phyloP scores from a whole-genome alignment of 148 eudicot species.

The Persicaria maculosa region DNA sequence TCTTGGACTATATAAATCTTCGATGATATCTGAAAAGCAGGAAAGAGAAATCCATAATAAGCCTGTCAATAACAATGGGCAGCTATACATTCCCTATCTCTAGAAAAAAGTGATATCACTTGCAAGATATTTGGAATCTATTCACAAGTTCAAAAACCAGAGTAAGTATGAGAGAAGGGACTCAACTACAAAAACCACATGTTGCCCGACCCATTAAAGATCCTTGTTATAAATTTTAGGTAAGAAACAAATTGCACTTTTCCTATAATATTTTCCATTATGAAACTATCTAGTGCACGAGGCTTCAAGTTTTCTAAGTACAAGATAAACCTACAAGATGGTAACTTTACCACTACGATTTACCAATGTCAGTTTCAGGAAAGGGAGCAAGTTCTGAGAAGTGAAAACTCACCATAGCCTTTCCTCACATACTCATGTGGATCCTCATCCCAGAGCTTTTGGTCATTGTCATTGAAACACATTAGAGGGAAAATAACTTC shows the following conservation, averaged over 20 bases:
- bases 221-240: neutral
- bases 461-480: constrained; percentile 97
- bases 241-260: neutral
- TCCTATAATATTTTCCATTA: neutral
- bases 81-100: neutral
- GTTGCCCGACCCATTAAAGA: neutral
- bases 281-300: neutral
- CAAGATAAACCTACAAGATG: neutral
- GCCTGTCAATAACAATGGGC: neutral
- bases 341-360: neutral
- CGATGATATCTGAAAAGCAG: constrained; percentile 65
- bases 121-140: neutral
- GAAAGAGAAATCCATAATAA: neutral
- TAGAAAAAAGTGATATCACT: neutral
- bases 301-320: neutral
- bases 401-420: constrained; percentile 77
- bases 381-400: neutral
- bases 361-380: neutral
- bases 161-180: neutral
- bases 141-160: neutral
- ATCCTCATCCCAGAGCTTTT: constrained; percentile 97
- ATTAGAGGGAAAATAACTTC: constrained; percentile 92
- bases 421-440: constrained; percentile 99
- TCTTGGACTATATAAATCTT: constrained; percentile 93
- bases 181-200: neutral